Evolutionary conservation across 2,329 filamentous ascomycete genomes (phyloP).

Genomic region (Xenoacremonium recifei): DNA sequence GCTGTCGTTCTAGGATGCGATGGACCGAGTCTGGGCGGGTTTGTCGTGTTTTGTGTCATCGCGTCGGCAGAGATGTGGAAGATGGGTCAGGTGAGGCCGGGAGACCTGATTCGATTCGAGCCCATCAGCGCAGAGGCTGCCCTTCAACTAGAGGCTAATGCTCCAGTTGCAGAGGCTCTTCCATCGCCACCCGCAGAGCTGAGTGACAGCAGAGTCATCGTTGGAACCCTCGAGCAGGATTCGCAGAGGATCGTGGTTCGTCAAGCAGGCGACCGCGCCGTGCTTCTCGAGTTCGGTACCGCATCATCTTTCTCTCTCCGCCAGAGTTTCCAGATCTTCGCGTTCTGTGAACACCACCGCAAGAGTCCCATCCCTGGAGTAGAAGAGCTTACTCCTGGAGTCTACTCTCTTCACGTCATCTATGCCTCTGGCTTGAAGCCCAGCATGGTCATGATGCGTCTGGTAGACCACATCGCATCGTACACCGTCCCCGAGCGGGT

Average conservation of each 20-base stretch:
- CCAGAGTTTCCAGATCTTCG: conserved; percentile 32
- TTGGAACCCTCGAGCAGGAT: conserved; percentile 15
- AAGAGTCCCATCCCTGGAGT: conserved; percentile 26
- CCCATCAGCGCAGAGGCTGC: conserved; percentile 27
- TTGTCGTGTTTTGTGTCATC: conserved; percentile 38
- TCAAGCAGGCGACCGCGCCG: conserved; percentile 32
- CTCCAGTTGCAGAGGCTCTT: background rate
- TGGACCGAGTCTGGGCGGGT: conserved; percentile 41
- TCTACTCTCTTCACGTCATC: conserved; percentile 32
- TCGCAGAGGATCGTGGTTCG: conserved; percentile 18
- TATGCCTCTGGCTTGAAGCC: conserved; percentile 22
- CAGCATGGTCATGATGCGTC: conserved; percentile 15
- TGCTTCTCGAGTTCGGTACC: conserved; percentile 34
- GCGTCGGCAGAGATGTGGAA: conserved; percentile 41
- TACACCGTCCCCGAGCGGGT: conserved; percentile 22
- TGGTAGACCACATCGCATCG: conserved; percentile 21
- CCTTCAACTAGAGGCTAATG: conserved; percentile 16
- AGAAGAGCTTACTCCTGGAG: conserved; percentile 32
- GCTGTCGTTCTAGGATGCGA: conserved; percentile 38
- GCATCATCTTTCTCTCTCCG: conserved; percentile 29
- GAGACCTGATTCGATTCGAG: conserved; percentile 34
- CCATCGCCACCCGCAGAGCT: background rate
- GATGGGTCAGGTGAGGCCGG: conserved; percentile 38
- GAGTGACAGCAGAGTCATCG: conserved; percentile 2
- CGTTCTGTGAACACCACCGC: conserved; percentile 31